Base-by-base conservation (phyloP, 2,329 filamentous ascomycete species). In the Cladosporium sp. region DNA sequence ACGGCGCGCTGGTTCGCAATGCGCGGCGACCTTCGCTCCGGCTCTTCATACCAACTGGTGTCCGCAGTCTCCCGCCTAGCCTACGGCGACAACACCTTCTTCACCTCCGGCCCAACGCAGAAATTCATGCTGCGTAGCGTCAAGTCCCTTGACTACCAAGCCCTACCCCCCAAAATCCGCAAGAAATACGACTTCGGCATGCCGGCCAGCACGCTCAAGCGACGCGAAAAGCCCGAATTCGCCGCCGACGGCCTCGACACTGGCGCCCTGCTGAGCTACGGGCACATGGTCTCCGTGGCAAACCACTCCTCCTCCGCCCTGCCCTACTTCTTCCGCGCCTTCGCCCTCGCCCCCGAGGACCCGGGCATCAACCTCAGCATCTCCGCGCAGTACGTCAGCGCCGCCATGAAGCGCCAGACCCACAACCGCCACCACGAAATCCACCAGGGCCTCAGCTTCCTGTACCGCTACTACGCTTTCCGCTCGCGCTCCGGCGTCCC, bases 111-210 rank as follows among this genome's bases (percentile, higher is more conserved):
- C 0, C 85, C 89, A 0, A 85, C 86, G 17, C 90, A 96, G 68
- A 97, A 97, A 67, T 95, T 88, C 64, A 84, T 97, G 61, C 77
- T 96, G 52, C 84, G 93, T 3, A 89, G 95, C 69, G 88, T 99
- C 70, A 95, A 95, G 68, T 83, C 84, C 3, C 88, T 95, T 73
- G 93, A 99, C 68, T 85, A 80, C 56, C 72, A 75, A 4, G 75
- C 87, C 3, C 73, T 85, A 2, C 73, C 75, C 2, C 74, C 79
- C 12, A 71, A 76, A 12, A 70, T 76, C 20, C 73, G 78, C 12
- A 59, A 72, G 1, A 64, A 58, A 42, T 71, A 68, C 56, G 68
- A 73, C 22, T 68, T 70, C 58, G 64, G 70, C 36, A 68, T 71
- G 22, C 67, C 69, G 50, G 68, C 67, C 55, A 61, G 67, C 32